Evolutionary conservation across 805 yeast species (phyloP), one percentile per base, ranked within the genome.

Genomic region (Cyberlindnera maritima): DNA sequence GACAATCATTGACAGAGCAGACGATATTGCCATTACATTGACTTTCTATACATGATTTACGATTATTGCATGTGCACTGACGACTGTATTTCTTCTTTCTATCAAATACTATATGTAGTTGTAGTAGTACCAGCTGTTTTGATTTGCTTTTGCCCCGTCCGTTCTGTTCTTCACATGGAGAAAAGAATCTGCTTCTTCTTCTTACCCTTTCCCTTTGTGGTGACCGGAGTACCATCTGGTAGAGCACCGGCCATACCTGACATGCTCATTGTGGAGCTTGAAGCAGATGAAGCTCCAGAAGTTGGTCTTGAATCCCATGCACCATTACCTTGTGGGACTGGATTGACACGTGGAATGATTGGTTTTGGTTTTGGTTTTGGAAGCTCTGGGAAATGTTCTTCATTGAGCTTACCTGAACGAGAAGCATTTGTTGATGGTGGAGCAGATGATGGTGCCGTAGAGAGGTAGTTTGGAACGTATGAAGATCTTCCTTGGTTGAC

Each of bases 261-360:
- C 47, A 64, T 36, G 47, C 59, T 60, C 42, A 45, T 3, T 3
- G 36, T 47, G 1, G 54, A 42, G 20, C 20, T 40, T 4, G 49
- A 41, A 2, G 45, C 38, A 6, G 48, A 44, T 1, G 51, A 38
- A 7, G 44, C 41, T 9, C 40, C 37, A 34, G 58, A 57, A 15
- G 63, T 56, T 9, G 48, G 18, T 18, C 46, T 31, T 3, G 44
- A 17, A 19, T 50, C 57, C 75, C 74, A 66, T n/a, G 61, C 54
- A 28, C 70, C 64, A 21, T 70, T 69, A 35, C 66, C 68, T n/a
- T 65, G 60, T 14, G 53, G 65, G 33, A 73, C 63, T 8, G 82
- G 80, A 40, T 79, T 80, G 4, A 85, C 87, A 35, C 85, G 71
- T 2, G 90, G 88, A 44, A 56, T 57, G 17, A 77, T 71, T 41